phyloP scores from a whole-genome alignment of 306 rosid genomes.

The Mimosa pudica region DNA sequence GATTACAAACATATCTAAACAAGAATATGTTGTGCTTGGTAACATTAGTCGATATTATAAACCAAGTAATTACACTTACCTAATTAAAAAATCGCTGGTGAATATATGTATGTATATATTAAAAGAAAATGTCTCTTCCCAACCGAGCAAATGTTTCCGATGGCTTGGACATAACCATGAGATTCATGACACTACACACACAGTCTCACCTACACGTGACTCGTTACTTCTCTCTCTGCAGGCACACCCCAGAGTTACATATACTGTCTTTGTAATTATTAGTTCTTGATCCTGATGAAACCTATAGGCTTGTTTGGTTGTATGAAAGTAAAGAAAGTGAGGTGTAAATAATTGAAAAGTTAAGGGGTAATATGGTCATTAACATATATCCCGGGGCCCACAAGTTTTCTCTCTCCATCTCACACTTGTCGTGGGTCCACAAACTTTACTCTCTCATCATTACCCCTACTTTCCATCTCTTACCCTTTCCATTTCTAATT shows the following conservation, averaged over 20 bases:
- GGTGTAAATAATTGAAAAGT: too few species aligned
- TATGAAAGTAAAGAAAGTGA: too few species aligned
- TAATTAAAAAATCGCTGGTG: not conserved
- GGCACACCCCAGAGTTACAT: constrained; percentile 18
- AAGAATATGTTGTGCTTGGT: not conserved
- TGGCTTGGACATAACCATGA: constrained; percentile 39
- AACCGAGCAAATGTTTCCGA: constrained; percentile 53
- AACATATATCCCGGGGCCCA: too few species aligned
- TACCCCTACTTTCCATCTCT: too few species aligned
- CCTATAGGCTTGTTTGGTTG: too few species aligned
- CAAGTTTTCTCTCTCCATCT: too few species aligned
- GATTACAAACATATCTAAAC: not conserved
- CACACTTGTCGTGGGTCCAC: too few species aligned
- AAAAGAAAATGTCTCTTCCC: constrained; percentile 47
- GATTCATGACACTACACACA: constrained; percentile 34
- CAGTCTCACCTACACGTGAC: constrained; percentile 44
- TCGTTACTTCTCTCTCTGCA: constrained; percentile 25
- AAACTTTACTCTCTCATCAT: too few species aligned
- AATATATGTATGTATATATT: constrained; percentile 13
- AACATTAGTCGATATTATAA: not conserved
- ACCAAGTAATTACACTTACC: not conserved
- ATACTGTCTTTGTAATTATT: not conserved
- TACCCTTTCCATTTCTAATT: too few species aligned
- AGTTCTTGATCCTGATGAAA: constrained; percentile 6
- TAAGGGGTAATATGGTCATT: too few species aligned